Conservation (phyloP, 2,329 filamentous ascomycete genomes). For the Fusarium transvaalense region DNA sequence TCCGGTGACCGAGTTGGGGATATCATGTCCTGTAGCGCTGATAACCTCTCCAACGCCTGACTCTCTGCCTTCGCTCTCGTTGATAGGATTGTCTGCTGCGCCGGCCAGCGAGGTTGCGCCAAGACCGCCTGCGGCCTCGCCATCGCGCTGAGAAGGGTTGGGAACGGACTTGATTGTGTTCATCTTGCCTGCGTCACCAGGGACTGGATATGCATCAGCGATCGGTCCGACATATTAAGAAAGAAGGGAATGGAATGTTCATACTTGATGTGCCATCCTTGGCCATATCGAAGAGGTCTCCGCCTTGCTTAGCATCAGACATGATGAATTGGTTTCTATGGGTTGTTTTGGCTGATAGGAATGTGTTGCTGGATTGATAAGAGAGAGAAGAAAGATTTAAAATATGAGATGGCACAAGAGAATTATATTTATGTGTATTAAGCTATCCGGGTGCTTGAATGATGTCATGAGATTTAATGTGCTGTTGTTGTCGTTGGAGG, state of each 20-base stretch:
- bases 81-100: conserved; percentile 20
- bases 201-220: not conserved
- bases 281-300: conserved; percentile 34
- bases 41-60: conserved; percentile 7
- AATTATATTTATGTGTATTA: not conserved
- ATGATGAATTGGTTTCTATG: not conserved
- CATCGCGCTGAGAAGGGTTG: conserved; percentile 16
- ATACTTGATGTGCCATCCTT: conserved; percentile 29
- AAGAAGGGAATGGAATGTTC: rapidly evolving
- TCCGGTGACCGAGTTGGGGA: conserved; percentile 8
- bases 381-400: not conserved
- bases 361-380: no score
- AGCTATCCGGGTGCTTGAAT: conserved; percentile 3
- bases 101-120: conserved; percentile 10
- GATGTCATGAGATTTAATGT: conserved; percentile 24
- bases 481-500: not conserved
- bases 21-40: conserved; percentile 22
- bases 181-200: conserved; percentile 29
- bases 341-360: rapidly evolving
- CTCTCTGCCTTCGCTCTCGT: not conserved
- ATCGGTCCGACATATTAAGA: rapidly evolving
- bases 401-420: rapidly evolving
- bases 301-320: conserved; percentile 30
- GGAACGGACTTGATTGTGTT: conserved; percentile 21
- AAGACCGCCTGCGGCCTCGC: conserved; percentile 19